A percentile compares a stretch with the other conserved stretches of the same genome.
These are phyloP conservation scores for Quercus lobata DNA, from an alignment of 331 rosid species.

Conservation along the genomic window DNA sequence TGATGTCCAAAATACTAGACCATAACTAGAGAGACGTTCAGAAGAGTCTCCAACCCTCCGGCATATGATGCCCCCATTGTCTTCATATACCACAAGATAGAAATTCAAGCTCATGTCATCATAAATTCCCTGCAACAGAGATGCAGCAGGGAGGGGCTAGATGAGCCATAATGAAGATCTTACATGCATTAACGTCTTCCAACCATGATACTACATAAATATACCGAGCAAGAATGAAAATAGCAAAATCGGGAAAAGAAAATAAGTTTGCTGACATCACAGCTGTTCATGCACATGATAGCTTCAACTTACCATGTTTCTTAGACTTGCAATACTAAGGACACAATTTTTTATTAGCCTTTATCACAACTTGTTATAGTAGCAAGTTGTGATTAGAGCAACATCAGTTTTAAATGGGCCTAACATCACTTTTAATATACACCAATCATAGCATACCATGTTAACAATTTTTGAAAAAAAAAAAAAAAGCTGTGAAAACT, in stretches of 20 bases:
- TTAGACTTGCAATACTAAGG: background rate
- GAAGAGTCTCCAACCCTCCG: conserved; percentile 66
- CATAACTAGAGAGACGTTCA: conserved; percentile 27
- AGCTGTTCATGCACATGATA: background rate
- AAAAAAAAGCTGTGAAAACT: too few relatives aligned
- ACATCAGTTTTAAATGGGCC: too few relatives aligned
- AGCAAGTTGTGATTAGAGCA: too few relatives aligned
- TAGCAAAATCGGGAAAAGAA: background rate
- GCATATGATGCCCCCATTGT: conserved; percentile 82
- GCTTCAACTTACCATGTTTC: background rate
- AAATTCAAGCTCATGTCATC: conserved; percentile 72
- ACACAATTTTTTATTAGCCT: too few relatives aligned
- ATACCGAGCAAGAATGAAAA: too few relatives aligned
- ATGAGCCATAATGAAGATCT: conserved; percentile 23
- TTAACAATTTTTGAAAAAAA: too few relatives aligned
- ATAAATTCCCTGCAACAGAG: conserved; percentile 73
- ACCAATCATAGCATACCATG: too few relatives aligned
- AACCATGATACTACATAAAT: background rate
- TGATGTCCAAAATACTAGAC: conserved; percentile 72
- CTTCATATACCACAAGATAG: conserved; percentile 82
- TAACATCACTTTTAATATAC: too few relatives aligned
- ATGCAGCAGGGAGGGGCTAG: conserved; percentile 19
- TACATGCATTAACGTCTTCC: conserved; percentile 22
- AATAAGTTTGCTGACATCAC: background rate
- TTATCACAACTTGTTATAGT: too few relatives aligned